Percentiles rank a stretch among this genome's conserved stretches.
Conservation (phyloP, 805 yeast species). For the Schwanniomyces yamadae region DNA sequence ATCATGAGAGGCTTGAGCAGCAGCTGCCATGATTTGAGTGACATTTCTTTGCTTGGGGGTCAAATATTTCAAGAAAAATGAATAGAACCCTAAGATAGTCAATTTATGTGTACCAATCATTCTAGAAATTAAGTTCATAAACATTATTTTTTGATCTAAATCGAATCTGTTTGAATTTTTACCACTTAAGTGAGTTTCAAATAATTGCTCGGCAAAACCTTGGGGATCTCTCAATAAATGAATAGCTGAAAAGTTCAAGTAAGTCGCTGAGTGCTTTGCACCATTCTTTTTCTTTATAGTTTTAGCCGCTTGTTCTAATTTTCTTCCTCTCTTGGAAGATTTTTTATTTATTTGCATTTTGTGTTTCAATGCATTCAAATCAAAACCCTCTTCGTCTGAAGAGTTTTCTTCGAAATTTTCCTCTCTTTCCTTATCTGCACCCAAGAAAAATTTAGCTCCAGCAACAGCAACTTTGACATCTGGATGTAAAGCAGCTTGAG, state of each 20-base stretch:
- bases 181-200: slow-evolving; percentile 66
- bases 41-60: slow-evolving; percentile 95
- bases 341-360: slow-evolving; percentile 82
- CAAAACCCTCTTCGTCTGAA: slow-evolving; percentile 70
- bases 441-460: slow-evolving; percentile 87
- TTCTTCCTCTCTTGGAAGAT: slow-evolving; percentile 74
- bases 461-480: slow-evolving; percentile 85
- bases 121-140: slow-evolving; percentile 85
- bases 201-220: slow-evolving; percentile 89
- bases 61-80: slow-evolving; percentile 82
- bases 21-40: slow-evolving; percentile 94
- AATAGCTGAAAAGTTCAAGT: slow-evolving; percentile 89
- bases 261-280: slow-evolving; percentile 59
- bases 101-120: slow-evolving; percentile 93
- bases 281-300: slow-evolving; percentile 60
- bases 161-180: slow-evolving; percentile 69
- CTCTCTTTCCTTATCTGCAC: slow-evolving; percentile 93
- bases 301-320: slow-evolving; percentile 72
- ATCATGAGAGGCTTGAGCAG: slow-evolving; percentile 96
- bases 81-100: slow-evolving; percentile 84
- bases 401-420: slow-evolving; percentile 73
- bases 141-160: slow-evolving; percentile 83
- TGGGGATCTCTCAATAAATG: slow-evolving; percentile 96
- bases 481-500: slow-evolving; percentile 87
- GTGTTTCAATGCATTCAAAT: slow-evolving; percentile 72